These are phyloP conservation scores for Pyrus communis DNA, from an alignment of 306 rosid genomes.

Conservation along the genomic window DNA sequence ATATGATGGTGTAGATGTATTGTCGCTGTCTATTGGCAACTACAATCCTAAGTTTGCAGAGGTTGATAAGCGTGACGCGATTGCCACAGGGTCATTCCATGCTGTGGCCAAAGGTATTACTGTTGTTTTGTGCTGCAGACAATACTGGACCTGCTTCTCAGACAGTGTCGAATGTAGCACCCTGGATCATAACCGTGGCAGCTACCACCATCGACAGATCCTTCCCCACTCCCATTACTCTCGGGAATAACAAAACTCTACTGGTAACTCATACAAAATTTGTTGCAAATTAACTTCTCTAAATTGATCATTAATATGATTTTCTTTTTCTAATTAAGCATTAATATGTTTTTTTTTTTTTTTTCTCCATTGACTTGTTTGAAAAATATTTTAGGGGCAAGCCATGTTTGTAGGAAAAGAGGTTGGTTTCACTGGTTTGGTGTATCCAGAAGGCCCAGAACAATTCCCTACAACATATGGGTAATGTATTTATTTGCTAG, in stretches of 20 bases:
- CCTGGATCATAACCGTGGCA: constrained; percentile 43
- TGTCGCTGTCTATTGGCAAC: constrained; percentile 32
- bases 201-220: constrained; percentile 44
- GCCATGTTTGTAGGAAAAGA: constrained; percentile 27
- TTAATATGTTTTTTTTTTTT: no score
- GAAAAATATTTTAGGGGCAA: constrained; percentile 20
- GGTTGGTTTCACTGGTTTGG: constrained; percentile 22
- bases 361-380: no score
- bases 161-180: constrained; percentile 38
- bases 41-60: constrained; percentile 27
- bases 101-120: constrained; percentile 38
- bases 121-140: constrained; percentile 36
- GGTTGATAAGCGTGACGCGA: constrained; percentile 21
- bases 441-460: constrained; percentile 27
- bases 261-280: constrained; percentile 22
- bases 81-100: constrained; percentile 41
- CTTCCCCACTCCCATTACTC: constrained; percentile 32
- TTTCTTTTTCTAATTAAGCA: no score
- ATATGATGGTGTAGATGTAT: constrained; percentile 43
- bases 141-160: constrained; percentile 36
- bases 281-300: not conserved
- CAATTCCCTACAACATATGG: not conserved
- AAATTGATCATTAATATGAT: no score
- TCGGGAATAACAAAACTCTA: constrained; percentile 41
- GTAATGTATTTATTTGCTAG: not conserved